These are phyloP conservation scores for Aspergillus clavatus DNA, from an alignment of 2,329 filamentous ascomycete genomes.

Conservation along the genomic window DNA sequence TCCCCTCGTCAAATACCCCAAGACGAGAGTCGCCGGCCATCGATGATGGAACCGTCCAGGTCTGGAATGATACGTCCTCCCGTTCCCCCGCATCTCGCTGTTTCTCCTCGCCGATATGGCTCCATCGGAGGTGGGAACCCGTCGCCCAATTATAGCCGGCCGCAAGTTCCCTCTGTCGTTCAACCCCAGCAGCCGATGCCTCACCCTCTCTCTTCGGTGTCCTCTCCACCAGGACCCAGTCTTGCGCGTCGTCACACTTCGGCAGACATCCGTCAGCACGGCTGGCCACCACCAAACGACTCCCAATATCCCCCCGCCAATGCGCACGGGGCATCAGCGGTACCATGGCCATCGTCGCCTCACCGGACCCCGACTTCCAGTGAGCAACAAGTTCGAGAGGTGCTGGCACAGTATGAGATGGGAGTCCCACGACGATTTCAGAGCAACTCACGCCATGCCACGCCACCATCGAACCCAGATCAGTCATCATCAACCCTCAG, in stretches of 20 bases:
- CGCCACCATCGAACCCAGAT: constrained; percentile 49
- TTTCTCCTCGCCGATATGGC: constrained; percentile 75
- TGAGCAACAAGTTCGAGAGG: constrained; percentile 60
- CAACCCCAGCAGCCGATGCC: constrained; percentile 67
- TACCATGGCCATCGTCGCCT: constrained; percentile 65
- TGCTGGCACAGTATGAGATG: constrained; percentile 62
- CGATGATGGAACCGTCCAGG: constrained; percentile 58
- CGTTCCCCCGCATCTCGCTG: constrained; percentile 74
- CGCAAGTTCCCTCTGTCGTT: constrained; percentile 60
- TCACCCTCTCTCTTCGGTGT: constrained; percentile 54
- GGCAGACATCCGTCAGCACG: constrained; percentile 87
- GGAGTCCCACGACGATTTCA: constrained; percentile 48
- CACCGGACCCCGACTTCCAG: constrained; percentile 48
- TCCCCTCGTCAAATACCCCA: constrained; percentile 84
- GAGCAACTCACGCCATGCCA: constrained; percentile 48
- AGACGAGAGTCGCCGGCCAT: constrained; percentile 72
- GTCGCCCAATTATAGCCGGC: constrained; percentile 68
- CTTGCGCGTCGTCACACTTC: constrained; percentile 84
- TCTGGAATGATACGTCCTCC: constrained; percentile 69
- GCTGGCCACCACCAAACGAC: constrained; percentile 58
- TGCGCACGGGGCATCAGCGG: constrained; percentile 56
- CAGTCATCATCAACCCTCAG: constrained; percentile 47
- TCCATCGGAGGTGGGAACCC: constrained; percentile 70
- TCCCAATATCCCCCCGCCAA: constrained; percentile 65
- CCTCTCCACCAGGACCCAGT: constrained; percentile 58